A percentile compares a stretch with the other conserved stretches of the same genome.
These are phyloP conservation scores for Theobroma cacao DNA, from an alignment of 345 rosid species.

Conservation along the genomic window DNA sequence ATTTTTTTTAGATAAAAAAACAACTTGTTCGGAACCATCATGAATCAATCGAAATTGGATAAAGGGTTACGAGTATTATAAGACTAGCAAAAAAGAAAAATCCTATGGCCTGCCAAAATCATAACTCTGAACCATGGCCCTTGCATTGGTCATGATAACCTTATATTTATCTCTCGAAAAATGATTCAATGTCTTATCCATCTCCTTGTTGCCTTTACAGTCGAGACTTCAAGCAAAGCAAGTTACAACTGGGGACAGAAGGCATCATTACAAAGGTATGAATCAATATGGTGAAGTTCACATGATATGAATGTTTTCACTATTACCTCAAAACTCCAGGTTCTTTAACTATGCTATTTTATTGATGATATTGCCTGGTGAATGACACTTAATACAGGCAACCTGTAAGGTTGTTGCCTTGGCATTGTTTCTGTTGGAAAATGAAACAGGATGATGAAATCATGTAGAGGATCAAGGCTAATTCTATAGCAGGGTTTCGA, in stretches of 20 bases:
- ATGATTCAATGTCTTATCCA: background rate
- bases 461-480: background rate
- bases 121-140: background rate
- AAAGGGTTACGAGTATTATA: background rate
- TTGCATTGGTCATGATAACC: background rate
- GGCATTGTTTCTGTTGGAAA: background rate
- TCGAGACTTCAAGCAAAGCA: conserved; percentile 96
- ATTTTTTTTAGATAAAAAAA: background rate
- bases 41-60: background rate
- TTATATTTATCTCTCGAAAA: background rate
- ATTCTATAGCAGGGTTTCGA: background rate
- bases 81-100: background rate
- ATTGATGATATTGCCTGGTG: background rate
- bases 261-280: conserved; percentile 80
- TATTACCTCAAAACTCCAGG: background rate
- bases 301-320: background rate
- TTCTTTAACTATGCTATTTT: background rate
- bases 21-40: background rate
- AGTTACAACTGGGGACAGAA: conserved; percentile 59
- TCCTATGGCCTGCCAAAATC: background rate
- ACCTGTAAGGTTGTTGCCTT: background rate
- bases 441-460: background rate
- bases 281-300: background rate
- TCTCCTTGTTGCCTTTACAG: conserved; percentile 34
- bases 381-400: background rate